Evolutionary conservation across 2,329 filamentous ascomycete genomes (phyloP).

Genomic region (Cladophialophora bantiana): DNA sequence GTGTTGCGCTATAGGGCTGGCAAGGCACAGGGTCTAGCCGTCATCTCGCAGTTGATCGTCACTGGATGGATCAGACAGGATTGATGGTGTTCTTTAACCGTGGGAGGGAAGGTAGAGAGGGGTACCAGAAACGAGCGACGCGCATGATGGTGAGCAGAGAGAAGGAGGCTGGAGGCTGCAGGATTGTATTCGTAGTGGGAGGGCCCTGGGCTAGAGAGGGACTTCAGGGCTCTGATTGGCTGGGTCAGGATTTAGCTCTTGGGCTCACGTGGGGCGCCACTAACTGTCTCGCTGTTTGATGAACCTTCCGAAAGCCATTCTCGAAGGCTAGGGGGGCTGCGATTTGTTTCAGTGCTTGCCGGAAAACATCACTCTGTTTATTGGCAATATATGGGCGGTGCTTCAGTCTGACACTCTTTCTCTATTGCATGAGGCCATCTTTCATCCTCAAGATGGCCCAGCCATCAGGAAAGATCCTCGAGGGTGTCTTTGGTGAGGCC

Average conservation of each 20-base stretch:
- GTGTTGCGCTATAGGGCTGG: slow-evolving; percentile 17
- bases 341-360: background rate
- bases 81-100: background rate
- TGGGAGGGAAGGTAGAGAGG: background rate
- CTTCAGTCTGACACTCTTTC: background rate
- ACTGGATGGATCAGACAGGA: background rate
- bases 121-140: background rate
- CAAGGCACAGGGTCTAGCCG: slow-evolving; percentile 1
- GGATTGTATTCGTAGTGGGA: background rate
- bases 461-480: slow-evolving; percentile 57
- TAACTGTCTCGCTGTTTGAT: background rate
- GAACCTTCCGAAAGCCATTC: background rate
- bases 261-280: background rate
- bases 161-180: slow-evolving; percentile 3
- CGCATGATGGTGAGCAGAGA: background rate
- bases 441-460: slow-evolving; percentile 36
- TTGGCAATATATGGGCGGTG: background rate
- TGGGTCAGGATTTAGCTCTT: background rate
- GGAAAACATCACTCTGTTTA: background rate
- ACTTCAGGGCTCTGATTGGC: background rate
- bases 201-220: background rate
- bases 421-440: slow-evolving; percentile 21
- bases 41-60: slow-evolving; percentile 15
- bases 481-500: slow-evolving; percentile 67
- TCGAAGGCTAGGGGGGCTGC: background rate